phyloP scores from a whole-genome alignment of 2,329 filamentous ascomycete genomes.

The Paraconiothyrium sp. region DNA sequence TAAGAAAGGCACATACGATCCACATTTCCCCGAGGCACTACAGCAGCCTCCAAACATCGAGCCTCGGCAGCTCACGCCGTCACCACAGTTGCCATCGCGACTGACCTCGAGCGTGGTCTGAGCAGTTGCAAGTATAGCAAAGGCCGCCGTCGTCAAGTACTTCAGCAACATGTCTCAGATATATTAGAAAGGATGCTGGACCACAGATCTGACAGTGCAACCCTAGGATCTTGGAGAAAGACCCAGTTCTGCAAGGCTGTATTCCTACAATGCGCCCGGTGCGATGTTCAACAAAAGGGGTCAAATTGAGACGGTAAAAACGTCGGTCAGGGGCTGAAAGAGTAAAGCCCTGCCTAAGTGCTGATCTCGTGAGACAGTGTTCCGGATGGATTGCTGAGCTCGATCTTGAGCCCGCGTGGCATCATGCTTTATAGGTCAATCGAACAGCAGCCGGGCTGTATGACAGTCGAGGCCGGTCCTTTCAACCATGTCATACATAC shows the following conservation, averaged over 20 bases:
- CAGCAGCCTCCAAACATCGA: constrained; percentile 30
- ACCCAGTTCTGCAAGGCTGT: neutral
- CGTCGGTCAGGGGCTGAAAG: neutral
- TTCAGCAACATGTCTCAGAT: neutral
- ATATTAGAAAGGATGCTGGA: too few relatives aligned
- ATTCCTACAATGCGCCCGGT: neutral
- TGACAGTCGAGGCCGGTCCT: neutral
- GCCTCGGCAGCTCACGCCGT: constrained; percentile 24
- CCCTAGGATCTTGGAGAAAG: too few relatives aligned
- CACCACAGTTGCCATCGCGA: constrained; percentile 25
- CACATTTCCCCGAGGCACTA: neutral
- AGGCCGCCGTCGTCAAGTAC: neutral
- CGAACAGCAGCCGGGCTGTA: neutral
- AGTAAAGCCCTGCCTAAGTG: neutral
- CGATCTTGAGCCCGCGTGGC: neutral
- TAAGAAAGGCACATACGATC: too few relatives aligned
- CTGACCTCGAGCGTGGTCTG: constrained; percentile 3
- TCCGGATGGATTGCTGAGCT: neutral
- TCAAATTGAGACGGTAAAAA: neutral
- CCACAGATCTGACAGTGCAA: neutral
- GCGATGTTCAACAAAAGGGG: neutral
- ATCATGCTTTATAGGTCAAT: neutral
- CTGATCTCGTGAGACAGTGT: neutral
- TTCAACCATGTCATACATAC: neutral
- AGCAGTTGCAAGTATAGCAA: neutral